Conservation (phyloP, 169 alveolate genomes). For the Miamiensis avidus region DNA sequence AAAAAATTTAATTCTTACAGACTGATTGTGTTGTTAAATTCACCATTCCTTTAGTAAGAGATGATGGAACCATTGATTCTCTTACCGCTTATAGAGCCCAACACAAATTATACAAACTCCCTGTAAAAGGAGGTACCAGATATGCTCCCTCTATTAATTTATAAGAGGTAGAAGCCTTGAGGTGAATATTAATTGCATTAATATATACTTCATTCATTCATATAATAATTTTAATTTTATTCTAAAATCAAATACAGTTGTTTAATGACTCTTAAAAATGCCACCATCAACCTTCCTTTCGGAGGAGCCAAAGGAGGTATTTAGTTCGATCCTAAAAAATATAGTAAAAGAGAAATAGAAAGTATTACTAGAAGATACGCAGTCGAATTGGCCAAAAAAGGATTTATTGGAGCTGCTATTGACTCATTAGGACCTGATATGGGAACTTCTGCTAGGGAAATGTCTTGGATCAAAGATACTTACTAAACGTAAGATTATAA, state of each 20-base stretch:
- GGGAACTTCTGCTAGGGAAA: conserved; percentile 76
- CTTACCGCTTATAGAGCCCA: conserved; percentile 63
- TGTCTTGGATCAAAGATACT: conserved; percentile 80
- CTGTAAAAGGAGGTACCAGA: conserved; percentile 81
- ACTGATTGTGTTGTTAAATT: conserved; percentile 28
- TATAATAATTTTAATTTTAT: conserved; percentile 26
- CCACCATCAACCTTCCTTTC: conserved; percentile 65
- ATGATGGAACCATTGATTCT: conserved; percentile 63
- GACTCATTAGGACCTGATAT: conserved; percentile 84
- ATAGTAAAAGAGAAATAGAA: conserved; percentile 61
- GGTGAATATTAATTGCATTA: neutral
- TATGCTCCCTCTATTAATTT: conserved; percentile 56
- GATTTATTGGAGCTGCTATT: conserved; percentile 73
- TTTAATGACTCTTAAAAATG: conserved; percentile 69
- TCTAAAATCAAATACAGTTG: conserved; percentile 41
- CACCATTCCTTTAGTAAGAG: conserved; percentile 71
- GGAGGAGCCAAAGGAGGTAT: conserved; percentile 88
- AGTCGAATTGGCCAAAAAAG: conserved; percentile 76
- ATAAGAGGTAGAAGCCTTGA: conserved; percentile 47
- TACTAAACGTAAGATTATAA: conserved; percentile 41
- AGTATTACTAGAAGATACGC: conserved; percentile 76
- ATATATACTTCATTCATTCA: neutral
- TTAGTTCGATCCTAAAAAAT: conserved; percentile 67
- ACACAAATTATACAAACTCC: conserved; percentile 70
- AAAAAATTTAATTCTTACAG: neutral